Percentiles rank a stretch among this genome's conserved stretches.
Evolutionary conservation across 805 yeast genomes (phyloP).

Genomic region (Cyberlindnera japonica): DNA sequence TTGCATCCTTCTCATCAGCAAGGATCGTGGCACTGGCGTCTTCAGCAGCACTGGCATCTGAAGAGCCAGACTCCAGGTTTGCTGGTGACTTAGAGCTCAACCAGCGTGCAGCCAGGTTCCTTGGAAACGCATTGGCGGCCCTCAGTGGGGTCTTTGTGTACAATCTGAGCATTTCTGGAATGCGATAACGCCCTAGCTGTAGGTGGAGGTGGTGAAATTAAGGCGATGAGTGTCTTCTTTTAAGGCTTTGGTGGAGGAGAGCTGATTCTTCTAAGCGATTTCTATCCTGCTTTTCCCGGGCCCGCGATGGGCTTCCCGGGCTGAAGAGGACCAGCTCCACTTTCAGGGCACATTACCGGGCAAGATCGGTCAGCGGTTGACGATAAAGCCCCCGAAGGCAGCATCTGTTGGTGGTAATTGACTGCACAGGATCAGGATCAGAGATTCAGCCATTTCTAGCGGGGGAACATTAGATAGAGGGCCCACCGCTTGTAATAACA

Average conservation of each 20-base stretch:
- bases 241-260: too few species aligned
- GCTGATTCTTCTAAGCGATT: not conserved
- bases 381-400: too few species aligned
- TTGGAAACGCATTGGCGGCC: not conserved
- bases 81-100: conserved; percentile 29
- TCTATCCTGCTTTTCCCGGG: not conserved
- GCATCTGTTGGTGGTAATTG: too few species aligned
- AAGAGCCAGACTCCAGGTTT: conserved; percentile 36
- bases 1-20: conserved; percentile 56
- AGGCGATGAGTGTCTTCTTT: not conserved
- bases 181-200: not conserved
- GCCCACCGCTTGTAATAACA: too few species aligned
- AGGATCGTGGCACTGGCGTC: conserved; percentile 72
- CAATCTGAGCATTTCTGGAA: conserved; percentile 3
- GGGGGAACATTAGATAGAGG: too few species aligned
- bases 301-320: not conserved
- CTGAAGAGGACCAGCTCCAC: too few species aligned
- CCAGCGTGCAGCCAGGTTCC: conserved; percentile 10
- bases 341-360: too few species aligned
- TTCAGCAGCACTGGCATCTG: conserved; percentile 57
- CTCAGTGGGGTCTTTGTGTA: conserved; percentile 1
- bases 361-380: too few species aligned
- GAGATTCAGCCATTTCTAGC: too few species aligned
- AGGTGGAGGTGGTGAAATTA: not conserved
- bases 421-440: too few species aligned